Evolutionary conservation across 2,329 filamentous ascomycete genomes (phyloP).

Genomic region (Fusarium liriodendri): DNA sequence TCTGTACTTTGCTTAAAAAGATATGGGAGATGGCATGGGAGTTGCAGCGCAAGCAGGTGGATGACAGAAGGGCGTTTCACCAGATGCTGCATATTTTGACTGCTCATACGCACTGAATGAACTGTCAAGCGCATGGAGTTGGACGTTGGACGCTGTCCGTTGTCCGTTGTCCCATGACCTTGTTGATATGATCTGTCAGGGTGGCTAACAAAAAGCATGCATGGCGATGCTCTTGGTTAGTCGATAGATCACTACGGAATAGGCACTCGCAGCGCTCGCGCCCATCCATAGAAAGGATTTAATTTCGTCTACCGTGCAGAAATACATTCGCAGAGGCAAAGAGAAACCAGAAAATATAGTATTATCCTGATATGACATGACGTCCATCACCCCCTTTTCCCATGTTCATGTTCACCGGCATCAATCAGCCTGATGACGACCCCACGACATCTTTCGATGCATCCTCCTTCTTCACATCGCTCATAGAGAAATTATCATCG

Average conservation of each 20-base stretch:
- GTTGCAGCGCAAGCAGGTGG: background rate
- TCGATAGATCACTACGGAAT: background rate
- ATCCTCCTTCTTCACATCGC: background rate
- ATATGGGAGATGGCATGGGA: background rate
- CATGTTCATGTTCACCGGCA: background rate
- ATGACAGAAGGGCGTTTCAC: background rate
- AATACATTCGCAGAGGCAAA: background rate
- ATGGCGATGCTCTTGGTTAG: background rate
- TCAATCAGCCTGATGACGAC: background rate
- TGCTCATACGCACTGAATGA: background rate
- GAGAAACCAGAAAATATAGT: background rate
- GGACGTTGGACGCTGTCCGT: background rate
- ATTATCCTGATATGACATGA: background rate
- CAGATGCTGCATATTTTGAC: background rate
- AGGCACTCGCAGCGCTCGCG: background rate
- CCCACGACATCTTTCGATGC: background rate
- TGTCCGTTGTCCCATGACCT: background rate
- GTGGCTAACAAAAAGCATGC: background rate
- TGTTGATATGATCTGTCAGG: background rate
- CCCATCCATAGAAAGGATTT: background rate
- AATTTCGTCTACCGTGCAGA: background rate
- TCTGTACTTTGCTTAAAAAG: background rate
- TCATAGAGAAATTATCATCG: background rate
- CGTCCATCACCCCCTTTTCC: background rate
- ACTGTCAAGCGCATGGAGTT: background rate